Evolutionary conservation across 1,139 yeast genomes (phyloP), one percentile per base, ranked within the genome.

Genomic region (Candida freyschussii): DNA sequence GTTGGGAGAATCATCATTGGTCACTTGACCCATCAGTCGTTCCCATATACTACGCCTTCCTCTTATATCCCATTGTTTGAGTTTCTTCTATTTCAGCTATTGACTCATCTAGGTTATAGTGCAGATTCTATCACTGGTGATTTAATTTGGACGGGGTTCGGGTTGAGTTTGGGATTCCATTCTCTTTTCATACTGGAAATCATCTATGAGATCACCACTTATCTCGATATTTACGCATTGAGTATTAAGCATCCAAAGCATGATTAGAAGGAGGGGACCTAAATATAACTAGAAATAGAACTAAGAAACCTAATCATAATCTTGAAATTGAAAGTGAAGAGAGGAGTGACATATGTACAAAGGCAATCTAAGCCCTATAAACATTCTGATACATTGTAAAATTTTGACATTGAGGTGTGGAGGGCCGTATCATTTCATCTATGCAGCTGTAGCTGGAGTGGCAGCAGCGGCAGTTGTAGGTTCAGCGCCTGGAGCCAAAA

Each of bases 1-100:
- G 96, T 89, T 14, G 97, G 97, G 5, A 73, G 94, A 54, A 85
- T 89, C 48, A 89, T 89, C 51, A 68, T 84, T 39, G 93, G 87
- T 4, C 96, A 89, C 58, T 75, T 89, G 50, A 86, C 96, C 1
- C 61, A 72, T 37, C 95, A 85, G 53, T 52, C 61, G 4, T 89
- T 83, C 67, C 97, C 97, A 30, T 62, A 67, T 56, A 48, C 70
- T 40, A 84, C 85, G 41, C 70, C 78, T 19, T 86, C 95, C 26
- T 70, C 78, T 69, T 64, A 74, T 30, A 63, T 81, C 19, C 96
- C 96, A 13, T 21, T 65, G 2, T 51, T 62, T 2, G 93, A 86
- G 50, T 53, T 42, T 24, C 25, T 66, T 1, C 37, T 67, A 4
- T 68, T 74, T 41, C 46, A 51, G 22, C n/a, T 72, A 13, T 60